Evolutionary conservation across 805 yeast genomes (phyloP).

Genomic region (Wickerhamiella cacticola): DNA sequence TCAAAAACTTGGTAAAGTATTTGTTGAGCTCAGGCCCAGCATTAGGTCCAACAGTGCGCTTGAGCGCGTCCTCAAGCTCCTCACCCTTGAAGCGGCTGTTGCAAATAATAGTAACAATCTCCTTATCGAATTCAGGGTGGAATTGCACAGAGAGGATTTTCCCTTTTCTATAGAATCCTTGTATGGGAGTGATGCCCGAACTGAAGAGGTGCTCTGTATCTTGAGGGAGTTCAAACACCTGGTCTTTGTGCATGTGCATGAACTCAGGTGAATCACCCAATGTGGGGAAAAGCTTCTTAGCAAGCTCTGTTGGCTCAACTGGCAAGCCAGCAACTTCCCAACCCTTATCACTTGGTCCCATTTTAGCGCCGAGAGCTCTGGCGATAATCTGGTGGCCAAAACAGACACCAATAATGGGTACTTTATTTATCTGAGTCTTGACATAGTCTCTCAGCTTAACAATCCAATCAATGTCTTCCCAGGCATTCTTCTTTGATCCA

Average conservation of each 20-base stretch:
- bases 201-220: slow-evolving; percentile 39
- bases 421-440: slow-evolving; percentile 15
- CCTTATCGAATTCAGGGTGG: slow-evolving; percentile 65
- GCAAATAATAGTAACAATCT: slow-evolving; percentile 25
- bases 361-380: slow-evolving; percentile 50
- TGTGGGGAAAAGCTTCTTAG: slow-evolving; percentile 28
- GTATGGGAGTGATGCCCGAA: slow-evolving; percentile 45
- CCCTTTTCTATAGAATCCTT: slow-evolving; percentile 49
- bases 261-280: slow-evolving; percentile 25
- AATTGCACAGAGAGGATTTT: slow-evolving; percentile 67
- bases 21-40: slow-evolving; percentile 34
- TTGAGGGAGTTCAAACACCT: slow-evolving; percentile 36
- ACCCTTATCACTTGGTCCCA: slow-evolving; percentile 47
- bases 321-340: slow-evolving; percentile 61
- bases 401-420: slow-evolving; percentile 46
- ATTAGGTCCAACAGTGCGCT: slow-evolving; percentile 29
- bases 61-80: slow-evolving; percentile 17
- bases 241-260: slow-evolving; percentile 50
- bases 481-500: slow-evolving; percentile 31
- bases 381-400: slow-evolving; percentile 80
- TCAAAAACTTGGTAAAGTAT: slow-evolving; percentile 31
- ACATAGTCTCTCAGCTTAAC: slow-evolving; percentile 26
- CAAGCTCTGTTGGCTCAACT: slow-evolving; percentile 37
- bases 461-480: slow-evolving; percentile 30
- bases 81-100: slow-evolving; percentile 25